A percentile compares a stretch with the other conserved stretches of the same genome.
phyloP scores from a whole-genome alignment of 495 filamentous ascomycete species.

The Aspergillus incahuasiensis region DNA sequence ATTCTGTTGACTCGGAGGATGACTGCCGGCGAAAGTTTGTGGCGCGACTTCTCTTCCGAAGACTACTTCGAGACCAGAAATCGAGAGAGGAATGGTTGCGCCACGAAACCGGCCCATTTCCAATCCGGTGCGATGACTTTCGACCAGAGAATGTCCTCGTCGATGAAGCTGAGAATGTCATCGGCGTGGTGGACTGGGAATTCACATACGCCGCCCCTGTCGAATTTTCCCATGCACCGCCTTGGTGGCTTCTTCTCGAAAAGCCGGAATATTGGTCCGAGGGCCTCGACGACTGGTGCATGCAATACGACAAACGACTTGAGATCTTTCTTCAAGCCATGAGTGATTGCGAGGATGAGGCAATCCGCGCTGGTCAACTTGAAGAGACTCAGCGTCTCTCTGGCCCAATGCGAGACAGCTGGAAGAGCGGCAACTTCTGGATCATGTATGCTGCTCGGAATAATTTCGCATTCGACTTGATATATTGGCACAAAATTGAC shows the following conservation, averaged over 20 bases:
- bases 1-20: slow-evolving; percentile 33
- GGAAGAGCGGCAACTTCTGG: too few species aligned
- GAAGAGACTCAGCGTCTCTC: too few species aligned
- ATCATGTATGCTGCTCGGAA: too few species aligned
- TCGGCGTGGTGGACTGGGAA: slow-evolving; percentile 16
- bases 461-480: too few species aligned
- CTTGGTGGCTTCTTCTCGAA: slow-evolving; percentile 43
- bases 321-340: too few species aligned
- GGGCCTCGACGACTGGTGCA: slow-evolving; percentile 22
- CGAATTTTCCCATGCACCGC: slow-evolving; percentile 27
- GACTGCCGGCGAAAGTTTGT: slow-evolving; percentile 42
- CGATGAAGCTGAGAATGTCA: slow-evolving; percentile 13
- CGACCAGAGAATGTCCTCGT: slow-evolving; percentile 24
- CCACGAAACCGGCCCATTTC: slow-evolving; percentile 12
- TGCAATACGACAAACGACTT: slow-evolving; percentile 15
- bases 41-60: slow-evolving; percentile 35
- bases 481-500: too few species aligned
- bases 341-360: too few species aligned
- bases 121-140: slow-evolving; percentile 25
- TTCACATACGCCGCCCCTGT: slow-evolving; percentile 20
- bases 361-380: too few species aligned
- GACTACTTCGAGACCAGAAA: slow-evolving; percentile 25
- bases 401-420: too few species aligned
- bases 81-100: slow-evolving; percentile 17
- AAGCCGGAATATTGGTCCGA: slow-evolving; percentile 28